These are phyloP conservation scores for Diaporthe destruens DNA, from an alignment of 2,329 filamentous ascomycete genomes.

Conservation along the genomic window DNA sequence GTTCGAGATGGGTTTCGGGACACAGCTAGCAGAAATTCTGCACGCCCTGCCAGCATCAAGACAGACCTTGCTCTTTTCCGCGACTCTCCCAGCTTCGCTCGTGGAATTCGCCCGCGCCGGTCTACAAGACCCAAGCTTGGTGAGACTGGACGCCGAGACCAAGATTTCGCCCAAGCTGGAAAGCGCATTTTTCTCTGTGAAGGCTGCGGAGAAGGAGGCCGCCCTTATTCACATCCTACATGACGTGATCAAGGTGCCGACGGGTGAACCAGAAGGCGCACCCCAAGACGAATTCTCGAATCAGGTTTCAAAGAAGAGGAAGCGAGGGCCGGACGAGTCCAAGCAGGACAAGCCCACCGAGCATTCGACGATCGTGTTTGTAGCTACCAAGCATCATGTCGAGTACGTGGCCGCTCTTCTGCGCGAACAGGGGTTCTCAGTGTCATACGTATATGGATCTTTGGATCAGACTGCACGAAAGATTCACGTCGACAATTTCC, in stretches of 20 bases:
- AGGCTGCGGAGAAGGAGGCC: conserved; percentile 93
- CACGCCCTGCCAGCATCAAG: conserved; percentile 85
- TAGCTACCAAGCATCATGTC: conserved; percentile 96
- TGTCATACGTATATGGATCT: conserved; percentile 94
- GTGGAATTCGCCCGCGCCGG: conserved; percentile 97
- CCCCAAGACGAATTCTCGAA: conserved; percentile 58
- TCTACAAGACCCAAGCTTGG: conserved; percentile 89
- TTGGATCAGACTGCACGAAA: conserved; percentile 94
- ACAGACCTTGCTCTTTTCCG: conserved; percentile 95
- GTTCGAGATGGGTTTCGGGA: conserved; percentile 98
- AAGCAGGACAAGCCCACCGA: conserved; percentile 80
- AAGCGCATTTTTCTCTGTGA: conserved; percentile 93
- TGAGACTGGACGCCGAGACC: conserved; percentile 92
- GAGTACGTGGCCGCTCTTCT: conserved; percentile 91
- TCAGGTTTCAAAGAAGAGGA: conserved; percentile 76
- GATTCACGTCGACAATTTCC: conserved; percentile 91
- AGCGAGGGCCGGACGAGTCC: conserved; percentile 68
- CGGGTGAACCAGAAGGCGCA: conserved; percentile 68
- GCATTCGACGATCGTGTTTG: conserved; percentile 94
- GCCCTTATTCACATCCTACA: conserved; percentile 89
- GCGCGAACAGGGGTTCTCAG: conserved; percentile 83
- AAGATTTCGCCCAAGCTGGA: conserved; percentile 98
- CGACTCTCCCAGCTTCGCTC: conserved; percentile 91
- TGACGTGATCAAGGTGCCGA: conserved; percentile 92
- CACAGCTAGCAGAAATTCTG: conserved; percentile 92